Conservation (phyloP, 2,329 filamentous ascomycete species). For the Fusarium sp. region DNA sequence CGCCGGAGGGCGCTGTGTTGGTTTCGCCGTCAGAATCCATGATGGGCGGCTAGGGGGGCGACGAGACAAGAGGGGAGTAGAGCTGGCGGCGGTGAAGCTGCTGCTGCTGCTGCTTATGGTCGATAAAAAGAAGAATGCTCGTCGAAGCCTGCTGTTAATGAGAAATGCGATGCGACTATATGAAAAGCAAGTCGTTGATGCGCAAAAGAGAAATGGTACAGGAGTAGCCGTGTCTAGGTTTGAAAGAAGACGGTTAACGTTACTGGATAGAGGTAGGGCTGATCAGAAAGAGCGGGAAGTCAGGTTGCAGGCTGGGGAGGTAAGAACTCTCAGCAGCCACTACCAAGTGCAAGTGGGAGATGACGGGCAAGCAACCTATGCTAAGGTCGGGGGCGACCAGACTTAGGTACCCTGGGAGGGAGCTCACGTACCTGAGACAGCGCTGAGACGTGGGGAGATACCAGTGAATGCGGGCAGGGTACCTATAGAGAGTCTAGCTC, state of each 20-base stretch:
- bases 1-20: conserved; percentile 49
- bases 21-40: conserved; percentile 62
- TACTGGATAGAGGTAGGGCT: conserved; percentile 49
- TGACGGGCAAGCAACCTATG: conserved; percentile 35
- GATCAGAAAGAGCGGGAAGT: conserved; percentile 44
- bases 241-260: conserved; percentile 40
- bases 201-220: conserved; percentile 2
- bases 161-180: conserved; percentile 29
- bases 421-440: conserved; percentile 25
- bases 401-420: conserved; percentile 29
- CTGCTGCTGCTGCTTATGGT: conserved; percentile 31
- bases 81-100: conserved; percentile 47
- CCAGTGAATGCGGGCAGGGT: conserved; percentile 24
- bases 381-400: conserved; percentile 11
- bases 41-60: conserved; percentile 43
- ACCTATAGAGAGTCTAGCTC: conserved; percentile 20
- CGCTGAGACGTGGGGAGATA: conserved; percentile 15
- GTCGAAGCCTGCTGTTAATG: conserved; percentile 16
- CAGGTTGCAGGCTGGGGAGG: conserved; percentile 34
- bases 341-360: conserved; percentile 28
- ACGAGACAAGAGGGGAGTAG: conserved; percentile 30
- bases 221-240: conserved; percentile 28
- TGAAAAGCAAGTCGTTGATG: conserved; percentile 8
- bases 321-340: conserved; percentile 34
- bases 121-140: conserved; percentile 12